These are phyloP conservation scores for Ophiostoma quercus DNA, from an alignment of 2,329 filamentous ascomycete species.

Conservation along the genomic window DNA sequence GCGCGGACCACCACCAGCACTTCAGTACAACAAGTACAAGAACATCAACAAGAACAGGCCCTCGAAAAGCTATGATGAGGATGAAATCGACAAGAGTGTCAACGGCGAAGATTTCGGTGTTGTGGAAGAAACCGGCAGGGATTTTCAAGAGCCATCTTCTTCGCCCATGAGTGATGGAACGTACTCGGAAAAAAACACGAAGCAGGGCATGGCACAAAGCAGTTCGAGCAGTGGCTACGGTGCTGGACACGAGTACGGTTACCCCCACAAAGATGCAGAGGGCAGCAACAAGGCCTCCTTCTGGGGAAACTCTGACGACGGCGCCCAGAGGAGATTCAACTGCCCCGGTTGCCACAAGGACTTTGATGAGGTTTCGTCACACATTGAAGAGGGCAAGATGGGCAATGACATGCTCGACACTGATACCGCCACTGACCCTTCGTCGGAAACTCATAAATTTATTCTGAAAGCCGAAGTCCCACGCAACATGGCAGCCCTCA, in stretches of 20 bases:
- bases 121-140: neutral
- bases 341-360: neutral
- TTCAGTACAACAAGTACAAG: neutral
- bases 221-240: neutral
- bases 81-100: neutral
- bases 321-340: neutral
- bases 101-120: neutral
- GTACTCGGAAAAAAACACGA: neutral
- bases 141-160: neutral
- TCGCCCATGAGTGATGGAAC: conserved; percentile 1
- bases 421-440: neutral
- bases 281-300: neutral
- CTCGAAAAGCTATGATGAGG: neutral
- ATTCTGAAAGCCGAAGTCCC: too few relatives aligned
- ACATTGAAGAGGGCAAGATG: neutral
- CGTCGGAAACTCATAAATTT: neutral
- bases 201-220: neutral
- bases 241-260: neutral
- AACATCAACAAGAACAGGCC: neutral
- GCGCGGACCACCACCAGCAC: neutral
- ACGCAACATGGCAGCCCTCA: neutral
- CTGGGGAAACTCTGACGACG: neutral
- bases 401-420: neutral
- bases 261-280: neutral
- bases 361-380: neutral